A percentile compares a stretch with the other conserved stretches of the same genome.
These are phyloP conservation scores for Populus hybrid DNA, from an alignment of 441 rosid species.

Conservation along the genomic window DNA sequence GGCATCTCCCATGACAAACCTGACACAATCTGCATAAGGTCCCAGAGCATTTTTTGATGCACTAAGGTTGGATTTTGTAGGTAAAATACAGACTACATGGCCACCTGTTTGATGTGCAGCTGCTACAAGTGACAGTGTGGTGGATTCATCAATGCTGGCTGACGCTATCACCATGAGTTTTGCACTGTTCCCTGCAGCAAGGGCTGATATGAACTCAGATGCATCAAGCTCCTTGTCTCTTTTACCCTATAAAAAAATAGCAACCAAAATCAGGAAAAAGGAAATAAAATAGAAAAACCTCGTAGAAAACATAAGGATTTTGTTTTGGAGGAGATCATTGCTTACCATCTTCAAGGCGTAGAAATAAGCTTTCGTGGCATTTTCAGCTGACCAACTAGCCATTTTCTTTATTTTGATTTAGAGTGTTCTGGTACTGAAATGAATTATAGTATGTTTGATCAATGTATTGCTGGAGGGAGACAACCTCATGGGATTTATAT, in stretches of 20 bases:
- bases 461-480: not conserved
- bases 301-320: not conserved
- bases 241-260: conserved; percentile 29
- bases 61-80: not conserved
- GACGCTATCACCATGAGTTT: conserved; percentile 39
- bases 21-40: conserved; percentile 19
- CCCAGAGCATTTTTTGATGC: conserved; percentile 24
- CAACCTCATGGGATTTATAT: not conserved
- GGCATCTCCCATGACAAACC: conserved; percentile 34
- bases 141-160: conserved; percentile 20
- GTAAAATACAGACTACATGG: conserved; percentile 31
- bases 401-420: not conserved
- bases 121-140: conserved; percentile 32
- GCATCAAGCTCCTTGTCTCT: conserved; percentile 43
- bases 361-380: conserved; percentile 56
- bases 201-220: conserved; percentile 48
- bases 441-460: not conserved
- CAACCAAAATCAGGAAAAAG: not conserved
- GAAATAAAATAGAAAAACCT: not conserved
- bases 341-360: conserved; percentile 42
- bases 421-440: not conserved
- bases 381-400: conserved; percentile 51
- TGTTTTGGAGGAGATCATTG: not conserved
- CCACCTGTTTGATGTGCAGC: conserved; percentile 51
- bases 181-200: conserved; percentile 47